Evolutionary conservation across 2,329 filamentous ascomycete genomes (phyloP).

Genomic region (Aureobasidium sp.): DNA sequence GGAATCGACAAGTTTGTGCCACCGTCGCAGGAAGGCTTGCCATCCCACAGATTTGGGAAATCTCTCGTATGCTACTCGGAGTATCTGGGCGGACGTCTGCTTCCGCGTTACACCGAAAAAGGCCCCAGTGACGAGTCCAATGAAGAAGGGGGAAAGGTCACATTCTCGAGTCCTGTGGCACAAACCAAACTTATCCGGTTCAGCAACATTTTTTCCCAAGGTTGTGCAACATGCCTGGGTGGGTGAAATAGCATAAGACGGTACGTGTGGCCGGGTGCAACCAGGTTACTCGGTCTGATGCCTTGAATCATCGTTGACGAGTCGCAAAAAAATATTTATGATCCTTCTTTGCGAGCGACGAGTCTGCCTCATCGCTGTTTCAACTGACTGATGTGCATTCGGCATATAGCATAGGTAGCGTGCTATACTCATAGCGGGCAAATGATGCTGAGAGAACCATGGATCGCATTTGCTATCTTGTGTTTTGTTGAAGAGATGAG

Average conservation of each 20-base stretch:
- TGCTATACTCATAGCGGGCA: background rate
- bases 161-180: constrained; percentile 12
- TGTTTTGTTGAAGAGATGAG: too few relatives aligned
- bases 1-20: background rate
- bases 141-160: background rate
- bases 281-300: background rate
- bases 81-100: background rate
- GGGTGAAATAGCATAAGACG: background rate
- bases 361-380: background rate
- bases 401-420: background rate
- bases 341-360: background rate
- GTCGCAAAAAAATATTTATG: background rate
- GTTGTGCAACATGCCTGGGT: background rate
- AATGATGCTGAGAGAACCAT: background rate
- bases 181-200: constrained; percentile 8
- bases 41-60: background rate
- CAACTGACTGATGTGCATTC: background rate
- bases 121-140: background rate
- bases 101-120: background rate
- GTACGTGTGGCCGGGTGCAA: too few relatives aligned
- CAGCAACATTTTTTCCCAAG: constrained; percentile 5
- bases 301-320: background rate
- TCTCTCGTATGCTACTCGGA: background rate
- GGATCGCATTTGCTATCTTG: background rate
- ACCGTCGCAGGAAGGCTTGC: background rate